Percentiles rank a stretch among this genome's conserved stretches.
phyloP scores from a whole-genome alignment of 345 rosid species.

The Eucalyptus sp. region DNA sequence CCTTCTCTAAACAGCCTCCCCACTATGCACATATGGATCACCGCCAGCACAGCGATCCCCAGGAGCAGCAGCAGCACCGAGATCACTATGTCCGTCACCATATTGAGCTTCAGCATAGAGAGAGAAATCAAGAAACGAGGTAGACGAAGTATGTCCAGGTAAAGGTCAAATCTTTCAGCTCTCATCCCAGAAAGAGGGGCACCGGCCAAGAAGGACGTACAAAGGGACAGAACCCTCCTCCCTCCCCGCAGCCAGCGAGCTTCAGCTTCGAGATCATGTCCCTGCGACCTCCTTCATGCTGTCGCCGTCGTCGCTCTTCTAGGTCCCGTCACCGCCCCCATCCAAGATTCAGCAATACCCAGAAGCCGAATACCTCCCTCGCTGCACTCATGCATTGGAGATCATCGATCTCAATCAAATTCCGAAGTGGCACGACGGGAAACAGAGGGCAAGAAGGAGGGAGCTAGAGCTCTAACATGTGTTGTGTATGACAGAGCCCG shows the following conservation, averaged over 20 bases:
- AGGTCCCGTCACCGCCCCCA: neutral
- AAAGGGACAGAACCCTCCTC: neutral
- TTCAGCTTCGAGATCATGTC: neutral
- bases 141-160: neutral
- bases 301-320: neutral
- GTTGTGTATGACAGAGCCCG: neutral
- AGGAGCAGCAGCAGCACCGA: slow-evolving; percentile 11
- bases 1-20: slow-evolving; percentile 20
- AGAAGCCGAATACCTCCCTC: neutral
- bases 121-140: neutral
- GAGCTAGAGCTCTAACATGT: neutral
- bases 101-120: neutral
- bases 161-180: neutral
- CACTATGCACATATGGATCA: slow-evolving; percentile 30
- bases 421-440: neutral
- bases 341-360: neutral
- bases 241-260: neutral
- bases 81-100: slow-evolving; percentile 13
- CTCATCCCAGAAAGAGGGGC: neutral
- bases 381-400: neutral
- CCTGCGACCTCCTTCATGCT: neutral
- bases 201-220: neutral
- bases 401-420: neutral
- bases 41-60: slow-evolving; percentile 19
- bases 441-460: neutral